A percentile compares a stretch with the other conserved stretches of the same genome.
These are phyloP conservation scores for Reutealis trisperma DNA, from an alignment of 345 rosid genomes.

Conservation along the genomic window DNA sequence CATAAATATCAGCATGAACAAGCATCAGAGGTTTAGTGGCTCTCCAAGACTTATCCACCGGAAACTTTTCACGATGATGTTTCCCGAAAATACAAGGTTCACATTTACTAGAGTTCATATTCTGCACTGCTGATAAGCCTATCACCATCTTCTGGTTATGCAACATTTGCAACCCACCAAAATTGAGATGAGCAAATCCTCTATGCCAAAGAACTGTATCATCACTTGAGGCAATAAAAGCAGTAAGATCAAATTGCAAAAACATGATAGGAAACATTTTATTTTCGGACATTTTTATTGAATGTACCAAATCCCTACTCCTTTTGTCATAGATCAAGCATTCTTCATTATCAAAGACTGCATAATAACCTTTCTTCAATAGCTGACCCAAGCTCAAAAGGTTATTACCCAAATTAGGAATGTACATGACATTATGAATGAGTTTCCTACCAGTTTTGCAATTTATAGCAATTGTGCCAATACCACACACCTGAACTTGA, in stretches of 20 bases:
- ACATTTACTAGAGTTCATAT: background rate
- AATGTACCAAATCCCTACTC: too few relatives aligned
- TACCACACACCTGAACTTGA: too few relatives aligned
- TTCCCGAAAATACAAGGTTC: background rate
- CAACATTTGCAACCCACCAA: background rate
- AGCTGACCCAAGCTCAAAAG: background rate
- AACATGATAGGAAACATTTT: constrained; percentile 2
- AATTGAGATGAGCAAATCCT: background rate
- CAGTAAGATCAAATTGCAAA: background rate
- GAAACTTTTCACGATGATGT: background rate
- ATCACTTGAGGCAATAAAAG: background rate
- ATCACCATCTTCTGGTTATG: background rate
- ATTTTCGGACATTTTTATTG: background rate
- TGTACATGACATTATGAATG: background rate
- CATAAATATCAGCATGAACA: too few relatives aligned
- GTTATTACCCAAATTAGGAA: background rate
- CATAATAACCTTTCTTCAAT: background rate
- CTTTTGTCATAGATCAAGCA: background rate
- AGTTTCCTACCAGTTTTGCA: constrained; percentile 1
- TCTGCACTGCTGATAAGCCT: background rate
- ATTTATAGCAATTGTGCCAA: background rate
- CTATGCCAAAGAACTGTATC: background rate
- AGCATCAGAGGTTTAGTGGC: too few relatives aligned
- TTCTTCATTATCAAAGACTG: background rate
- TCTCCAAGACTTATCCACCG: too few relatives aligned